Base-by-base conservation (phyloP, 345 rosid species). In the Geranium brycei region DNA sequence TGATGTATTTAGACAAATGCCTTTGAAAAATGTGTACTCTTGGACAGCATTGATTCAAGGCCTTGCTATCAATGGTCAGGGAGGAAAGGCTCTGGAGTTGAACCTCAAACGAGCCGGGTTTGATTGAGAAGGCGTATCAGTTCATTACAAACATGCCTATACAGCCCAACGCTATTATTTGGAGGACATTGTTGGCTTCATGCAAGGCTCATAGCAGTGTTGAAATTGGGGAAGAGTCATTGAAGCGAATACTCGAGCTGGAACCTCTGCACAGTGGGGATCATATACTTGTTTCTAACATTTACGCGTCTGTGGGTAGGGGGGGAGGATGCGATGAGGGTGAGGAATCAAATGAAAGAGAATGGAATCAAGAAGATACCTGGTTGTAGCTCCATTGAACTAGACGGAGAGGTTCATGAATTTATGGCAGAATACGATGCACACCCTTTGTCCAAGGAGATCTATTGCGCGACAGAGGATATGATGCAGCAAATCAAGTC, bases 141-240 rank as follows among this genome's bases (percentile, higher is more conserved):
- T 69, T 77, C 64, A 71, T 73, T 68, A 65, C 41, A 60, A 75
- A 69, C 58, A 82, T 77, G 78, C 83, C 86, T 13, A 73, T 79
- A 5, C 64, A 31, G 6, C 76, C 82, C 3, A 79, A 68, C 71
- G 72, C 82, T 41, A 66, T 76, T 28, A 73, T 79, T 38, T 79
- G 82, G 82, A 73, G 82, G 69, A 79, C 79, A 58, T 61, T 76
- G 66, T 41, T 79, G 68, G 82, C 80, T 64, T 71, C 78, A 32
- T 79, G 80, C 60, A 76, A 76, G 65, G 82, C 77, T 63, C 82
- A 79, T 71, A 76, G 68, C 64, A 71, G 71, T 38, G 68, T 71
- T 16, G 63, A 71, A 61, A 30, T 76, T 8, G 82, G 73, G 35
- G 78, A 76, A 66, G 72, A 65, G 62, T 74, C 69, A 13, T 62